Percentiles rank a stretch among this genome's conserved stretches.
phyloP scores from a whole-genome alignment of 352 stramenopile genomes.

The Phytopythium delawarense region DNA sequence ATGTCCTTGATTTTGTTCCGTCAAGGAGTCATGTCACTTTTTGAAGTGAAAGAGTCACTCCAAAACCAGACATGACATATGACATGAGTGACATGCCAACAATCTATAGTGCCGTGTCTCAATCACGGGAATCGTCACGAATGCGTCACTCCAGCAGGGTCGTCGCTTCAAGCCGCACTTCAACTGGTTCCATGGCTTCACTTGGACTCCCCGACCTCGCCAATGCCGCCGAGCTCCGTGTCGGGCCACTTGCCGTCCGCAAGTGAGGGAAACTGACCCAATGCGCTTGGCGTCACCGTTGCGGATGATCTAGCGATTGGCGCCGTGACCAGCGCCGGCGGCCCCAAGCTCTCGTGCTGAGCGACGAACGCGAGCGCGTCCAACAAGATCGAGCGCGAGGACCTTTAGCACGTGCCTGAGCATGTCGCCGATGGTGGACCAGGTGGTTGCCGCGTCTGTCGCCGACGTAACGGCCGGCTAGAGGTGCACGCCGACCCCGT shows the following conservation, averaged over 20 bases:
- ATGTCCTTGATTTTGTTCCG: too few species aligned
- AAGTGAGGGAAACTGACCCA: conserved; percentile 1
- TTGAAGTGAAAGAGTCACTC: too few species aligned
- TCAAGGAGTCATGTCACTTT: too few species aligned
- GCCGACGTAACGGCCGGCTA: conserved; percentile 44
- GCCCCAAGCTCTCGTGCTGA: conserved; percentile 16
- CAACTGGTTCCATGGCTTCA: background rate
- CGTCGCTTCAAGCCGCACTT: too few species aligned
- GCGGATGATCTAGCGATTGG: too few species aligned
- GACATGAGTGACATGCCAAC: too few species aligned
- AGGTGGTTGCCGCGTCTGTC: conserved; percentile 41
- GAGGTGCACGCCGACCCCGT: conserved; percentile 28
- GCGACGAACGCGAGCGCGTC: conserved; percentile 26
- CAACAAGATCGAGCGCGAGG: conserved; percentile 63
- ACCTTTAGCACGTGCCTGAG: conserved; percentile 33
- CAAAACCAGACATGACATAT: too few species aligned
- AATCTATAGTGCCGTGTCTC: too few species aligned
- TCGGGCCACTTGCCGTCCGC: conserved; percentile 7
- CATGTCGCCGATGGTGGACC: conserved; percentile 43
- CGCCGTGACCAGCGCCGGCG: too few species aligned
- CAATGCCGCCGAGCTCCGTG: background rate
- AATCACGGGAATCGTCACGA: too few species aligned
- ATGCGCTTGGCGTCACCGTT: too few species aligned
- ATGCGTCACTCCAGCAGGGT: background rate
- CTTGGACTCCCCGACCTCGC: background rate